phyloP scores from a whole-genome alignment of 2,329 filamentous ascomycete genomes.

The Alternaria postmessia region DNA sequence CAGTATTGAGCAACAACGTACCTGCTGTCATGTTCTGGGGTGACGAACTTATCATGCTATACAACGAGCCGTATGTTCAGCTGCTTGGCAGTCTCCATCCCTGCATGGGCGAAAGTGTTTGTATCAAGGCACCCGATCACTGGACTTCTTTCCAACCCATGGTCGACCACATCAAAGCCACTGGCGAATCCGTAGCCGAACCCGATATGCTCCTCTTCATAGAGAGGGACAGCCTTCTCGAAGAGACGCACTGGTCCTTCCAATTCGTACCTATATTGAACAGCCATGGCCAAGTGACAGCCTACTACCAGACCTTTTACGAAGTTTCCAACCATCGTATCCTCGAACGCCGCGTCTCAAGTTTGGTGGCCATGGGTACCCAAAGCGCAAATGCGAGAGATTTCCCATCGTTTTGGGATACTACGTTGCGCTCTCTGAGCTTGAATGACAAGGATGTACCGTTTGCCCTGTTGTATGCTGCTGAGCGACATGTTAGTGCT shows the following conservation, averaged over 20 bases:
- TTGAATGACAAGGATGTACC: conserved; percentile 66
- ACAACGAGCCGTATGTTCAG: conserved; percentile 49
- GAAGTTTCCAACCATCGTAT: conserved; percentile 70
- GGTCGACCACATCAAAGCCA: conserved; percentile 31
- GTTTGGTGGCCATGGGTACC: conserved; percentile 74
- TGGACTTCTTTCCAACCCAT: conserved; percentile 36
- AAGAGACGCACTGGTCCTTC: conserved; percentile 83
- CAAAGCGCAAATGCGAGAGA: conserved; percentile 73
- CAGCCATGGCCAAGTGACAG: conserved; percentile 71
- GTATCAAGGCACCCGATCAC: conserved; percentile 78
- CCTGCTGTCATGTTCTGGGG: conserved; percentile 69
- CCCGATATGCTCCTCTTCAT: conserved; percentile 79
- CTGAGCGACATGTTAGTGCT: conserved; percentile 21
- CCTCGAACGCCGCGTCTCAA: conserved; percentile 33
- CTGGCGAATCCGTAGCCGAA: conserved; percentile 34
- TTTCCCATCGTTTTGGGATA: conserved; percentile 73
- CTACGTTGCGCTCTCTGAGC: conserved; percentile 71
- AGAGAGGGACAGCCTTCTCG: conserved; percentile 69
- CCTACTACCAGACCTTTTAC: conserved; percentile 77
- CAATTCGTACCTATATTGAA: conserved; percentile 77
- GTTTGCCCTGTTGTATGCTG: conserved; percentile 37
- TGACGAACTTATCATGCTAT: conserved; percentile 46
- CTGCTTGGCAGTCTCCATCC: conserved; percentile 54
- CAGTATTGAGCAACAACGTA: conserved; percentile 66
- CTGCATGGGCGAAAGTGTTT: conserved; percentile 65